phyloP scores from a whole-genome alignment of 2,329 filamentous ascomycete genomes.

The Pseudocercospora eumusae region DNA sequence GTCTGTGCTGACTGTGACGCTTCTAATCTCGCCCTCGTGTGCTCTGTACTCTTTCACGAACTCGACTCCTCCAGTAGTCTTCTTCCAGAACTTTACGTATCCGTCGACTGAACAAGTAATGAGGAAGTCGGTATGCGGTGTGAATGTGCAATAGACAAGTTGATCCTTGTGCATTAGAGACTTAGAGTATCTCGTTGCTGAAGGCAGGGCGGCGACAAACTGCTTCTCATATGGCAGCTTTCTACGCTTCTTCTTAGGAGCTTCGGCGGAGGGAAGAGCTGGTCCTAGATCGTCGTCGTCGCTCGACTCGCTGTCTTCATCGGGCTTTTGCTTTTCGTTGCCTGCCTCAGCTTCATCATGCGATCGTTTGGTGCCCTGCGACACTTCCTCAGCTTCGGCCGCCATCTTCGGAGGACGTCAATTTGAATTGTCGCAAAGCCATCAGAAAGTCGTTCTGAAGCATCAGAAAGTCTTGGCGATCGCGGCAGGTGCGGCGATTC shows the following conservation, averaged over 20 bases:
- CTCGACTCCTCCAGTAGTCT: constrained; percentile 79
- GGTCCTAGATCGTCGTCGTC: constrained; percentile 76
- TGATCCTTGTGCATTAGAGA: constrained; percentile 99
- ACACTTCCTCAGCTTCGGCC: constrained; percentile 18
- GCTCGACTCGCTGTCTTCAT: constrained; percentile 61
- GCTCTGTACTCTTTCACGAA: constrained; percentile 98
- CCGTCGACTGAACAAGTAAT: constrained; percentile 93
- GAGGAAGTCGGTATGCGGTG: constrained; percentile 88
- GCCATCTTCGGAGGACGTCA: constrained; percentile 20
- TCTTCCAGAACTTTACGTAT: constrained; percentile 99
- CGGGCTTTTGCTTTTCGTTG: background rate
- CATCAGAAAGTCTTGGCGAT: background rate
- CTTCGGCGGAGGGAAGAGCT: constrained; percentile 75
- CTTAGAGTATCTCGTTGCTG: constrained; percentile 80
- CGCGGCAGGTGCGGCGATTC: background rate
- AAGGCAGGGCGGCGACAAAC: constrained; percentile 85
- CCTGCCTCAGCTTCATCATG: constrained; percentile 32
- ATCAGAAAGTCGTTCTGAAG: background rate
- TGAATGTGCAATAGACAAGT: constrained; percentile 82
- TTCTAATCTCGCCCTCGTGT: constrained; percentile 79
- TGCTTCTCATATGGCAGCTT: constrained; percentile 93
- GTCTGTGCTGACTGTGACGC: constrained; percentile 82
- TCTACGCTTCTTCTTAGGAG: constrained; percentile 81
- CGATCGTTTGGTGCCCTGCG: constrained; percentile 36
- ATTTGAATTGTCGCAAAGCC: constrained; percentile 7